Evolutionary conservation across 768 basidiomycete genomes (phyloP).

Genomic region (Termitomyces sp.): DNA sequence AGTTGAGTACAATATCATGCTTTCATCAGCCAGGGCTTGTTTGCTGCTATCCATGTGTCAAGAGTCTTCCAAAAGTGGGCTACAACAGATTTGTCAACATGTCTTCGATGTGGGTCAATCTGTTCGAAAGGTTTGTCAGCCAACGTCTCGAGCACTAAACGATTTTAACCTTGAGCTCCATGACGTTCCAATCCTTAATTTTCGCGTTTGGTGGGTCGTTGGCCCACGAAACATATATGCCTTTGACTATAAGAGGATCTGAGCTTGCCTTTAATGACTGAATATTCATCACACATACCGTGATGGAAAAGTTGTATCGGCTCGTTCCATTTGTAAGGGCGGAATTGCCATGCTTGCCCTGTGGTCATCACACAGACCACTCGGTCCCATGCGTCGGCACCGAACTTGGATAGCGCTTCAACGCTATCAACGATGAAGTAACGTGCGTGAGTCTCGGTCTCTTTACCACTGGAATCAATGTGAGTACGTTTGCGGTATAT

Average conservation of each 20-base stretch:
- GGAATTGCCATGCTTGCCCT: slow-evolving; percentile 97
- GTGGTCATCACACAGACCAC: slow-evolving; percentile 99
- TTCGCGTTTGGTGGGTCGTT: slow-evolving; percentile 87
- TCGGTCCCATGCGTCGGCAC: slow-evolving; percentile 91
- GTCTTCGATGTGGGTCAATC: slow-evolving; percentile 89
- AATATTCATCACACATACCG: slow-evolving; percentile 44
- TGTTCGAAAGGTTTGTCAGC: slow-evolving; percentile 23
- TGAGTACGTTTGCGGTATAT: slow-evolving; percentile 81
- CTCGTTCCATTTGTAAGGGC: slow-evolving; percentile 95
- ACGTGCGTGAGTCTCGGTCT: slow-evolving; percentile 50
- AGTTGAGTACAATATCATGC: too few relatives aligned
- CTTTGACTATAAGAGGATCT: slow-evolving; percentile 64
- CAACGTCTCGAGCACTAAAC: neutral
- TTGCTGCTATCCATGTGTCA: slow-evolving; percentile 77
- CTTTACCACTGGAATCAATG: slow-evolving; percentile 63
- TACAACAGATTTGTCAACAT: slow-evolving; percentile 92
- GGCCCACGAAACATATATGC: slow-evolving; percentile 91
- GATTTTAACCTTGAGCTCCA: slow-evolving; percentile 73
- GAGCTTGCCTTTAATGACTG: neutral
- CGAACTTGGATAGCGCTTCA: slow-evolving; percentile 90
- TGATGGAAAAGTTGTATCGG: slow-evolving; percentile 91
- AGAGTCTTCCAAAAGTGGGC: slow-evolving; percentile 95
- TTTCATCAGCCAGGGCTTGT: slow-evolving; percentile 76
- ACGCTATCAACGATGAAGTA: slow-evolving; percentile 92
- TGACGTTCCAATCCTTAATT: slow-evolving; percentile 97